Base-by-base conservation (phyloP, 2,329 filamentous ascomycete genomes). In the Colletotrichum chlorophyti region DNA sequence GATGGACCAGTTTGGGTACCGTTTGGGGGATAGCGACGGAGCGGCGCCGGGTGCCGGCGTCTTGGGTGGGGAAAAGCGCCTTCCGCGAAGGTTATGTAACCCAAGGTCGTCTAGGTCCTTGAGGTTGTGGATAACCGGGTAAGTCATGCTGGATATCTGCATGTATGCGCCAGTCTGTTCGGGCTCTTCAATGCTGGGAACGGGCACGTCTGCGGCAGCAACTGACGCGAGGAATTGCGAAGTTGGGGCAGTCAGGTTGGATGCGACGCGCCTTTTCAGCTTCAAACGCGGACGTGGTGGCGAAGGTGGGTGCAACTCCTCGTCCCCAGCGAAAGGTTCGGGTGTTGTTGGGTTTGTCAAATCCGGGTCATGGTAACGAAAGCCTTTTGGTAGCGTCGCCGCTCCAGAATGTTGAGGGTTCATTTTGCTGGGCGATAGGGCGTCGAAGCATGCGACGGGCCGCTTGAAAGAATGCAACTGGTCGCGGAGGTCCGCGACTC, bases 141-240 rank as follows among this genome's bases (percentile, higher is more conserved):
- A 72, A 23, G 69, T 57, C 32, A 69, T 67, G 58, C 75, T 73
- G 31, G 71, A 67, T 76, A 80, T 79, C 37, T 78, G 75, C 63
- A 77, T 75, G 64, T 81, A 76, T 49, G 64, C 47, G 34, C 73
- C 65, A 27, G 58, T 17, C 21, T 74, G 70, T 35, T 78, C 75
- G 47, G 83, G 79, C 60, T 83, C 77, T 70, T 89, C 86, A 53
- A 89, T 87, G 69, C 85, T 88, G 12, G 85, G 86, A 48, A 89
- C 81, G 21, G 85, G 84, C 4, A 87, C 75, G 67, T 89, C 86
- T 60, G 84, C 86, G 15, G 85, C 84, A 40, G 84, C 85, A 55
- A 89, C 86, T 4, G 85, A 88, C 3, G 84, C 85, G n/a, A 89
- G 79, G 66, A 89, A 89, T 47, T 88, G 84, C 66, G 86, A 79